Evolutionary conservation across 768 basidiomycete species (phyloP).

Genomic region (Podaxis rugospora): DNA sequence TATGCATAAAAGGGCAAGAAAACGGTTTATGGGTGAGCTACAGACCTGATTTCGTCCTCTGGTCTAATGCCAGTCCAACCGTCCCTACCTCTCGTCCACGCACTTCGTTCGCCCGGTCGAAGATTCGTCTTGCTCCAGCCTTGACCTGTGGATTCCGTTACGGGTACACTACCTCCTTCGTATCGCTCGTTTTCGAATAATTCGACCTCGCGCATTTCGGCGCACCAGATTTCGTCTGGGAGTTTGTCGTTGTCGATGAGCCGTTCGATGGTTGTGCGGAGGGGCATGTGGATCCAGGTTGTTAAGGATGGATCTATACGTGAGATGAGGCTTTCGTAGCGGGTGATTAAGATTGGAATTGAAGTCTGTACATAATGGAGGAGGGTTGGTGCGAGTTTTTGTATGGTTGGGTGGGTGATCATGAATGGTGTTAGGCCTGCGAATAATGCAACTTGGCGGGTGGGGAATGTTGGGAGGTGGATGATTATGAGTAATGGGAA

Average conservation of each 20-base stretch:
- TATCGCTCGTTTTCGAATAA: conserved; percentile 81
- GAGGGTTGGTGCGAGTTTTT: conserved; percentile 25
- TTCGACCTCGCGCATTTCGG: conserved; percentile 65
- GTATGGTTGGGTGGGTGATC: conserved; percentile 46
- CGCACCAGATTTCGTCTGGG: conserved; percentile 57
- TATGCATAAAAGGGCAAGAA: neutral
- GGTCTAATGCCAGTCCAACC: conserved; percentile 60
- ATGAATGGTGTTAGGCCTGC: conserved; percentile 48
- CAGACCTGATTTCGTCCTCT: conserved; percentile 62
- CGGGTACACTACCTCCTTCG: neutral
- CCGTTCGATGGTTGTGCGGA: conserved; percentile 26
- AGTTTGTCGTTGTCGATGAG: conserved; percentile 64
- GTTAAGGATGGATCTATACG: neutral
- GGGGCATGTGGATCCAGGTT: conserved; percentile 3
- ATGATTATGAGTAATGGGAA: conserved; percentile 47
- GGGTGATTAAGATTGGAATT: conserved; percentile 10
- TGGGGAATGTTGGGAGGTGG: conserved; percentile 42
- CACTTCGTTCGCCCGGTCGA: conserved; percentile 41
- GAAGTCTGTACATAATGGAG: neutral
- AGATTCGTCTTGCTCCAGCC: conserved; percentile 44
- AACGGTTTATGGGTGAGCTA: conserved; percentile 13
- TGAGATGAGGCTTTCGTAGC: neutral
- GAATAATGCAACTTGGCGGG: conserved; percentile 41
- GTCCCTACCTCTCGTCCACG: conserved; percentile 71
- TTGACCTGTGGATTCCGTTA: neutral